Conservation (phyloP, 306 rosid species). For the Calophaca sinica region DNA sequence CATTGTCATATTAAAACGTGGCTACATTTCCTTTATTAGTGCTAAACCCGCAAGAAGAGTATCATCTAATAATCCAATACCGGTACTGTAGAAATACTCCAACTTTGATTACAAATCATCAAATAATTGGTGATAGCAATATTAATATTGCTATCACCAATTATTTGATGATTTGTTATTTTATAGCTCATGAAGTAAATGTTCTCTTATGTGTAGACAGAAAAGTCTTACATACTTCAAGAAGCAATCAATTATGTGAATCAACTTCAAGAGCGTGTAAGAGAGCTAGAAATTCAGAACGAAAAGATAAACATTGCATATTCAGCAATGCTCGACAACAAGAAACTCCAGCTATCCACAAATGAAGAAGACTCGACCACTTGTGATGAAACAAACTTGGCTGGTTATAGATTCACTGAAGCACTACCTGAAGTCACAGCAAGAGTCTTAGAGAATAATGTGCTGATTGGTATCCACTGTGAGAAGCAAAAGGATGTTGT, state of each 20-base stretch:
- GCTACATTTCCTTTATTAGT: too few relatives aligned
- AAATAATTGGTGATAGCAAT: too few relatives aligned
- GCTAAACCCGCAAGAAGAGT: too few relatives aligned
- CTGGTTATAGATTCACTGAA: background rate
- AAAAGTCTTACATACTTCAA: constrained; percentile 33
- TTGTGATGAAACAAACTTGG: constrained; percentile 1
- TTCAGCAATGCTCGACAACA: background rate
- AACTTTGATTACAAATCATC: too few relatives aligned
- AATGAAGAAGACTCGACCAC: background rate
- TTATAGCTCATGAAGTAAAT: background rate
- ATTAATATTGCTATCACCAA: too few relatives aligned
- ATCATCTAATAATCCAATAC: too few relatives aligned
- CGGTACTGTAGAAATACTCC: too few relatives aligned
- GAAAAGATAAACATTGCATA: constrained; percentile 4
- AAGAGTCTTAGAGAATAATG: constrained; percentile 22
- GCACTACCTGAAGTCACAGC: constrained; percentile 9
- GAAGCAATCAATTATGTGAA: constrained; percentile 30
- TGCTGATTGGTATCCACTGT: constrained; percentile 9
- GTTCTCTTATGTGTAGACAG: background rate
- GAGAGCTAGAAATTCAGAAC: constrained; percentile 24
- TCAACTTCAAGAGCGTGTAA: constrained; percentile 31
- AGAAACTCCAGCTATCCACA: background rate
- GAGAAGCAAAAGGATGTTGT: constrained; percentile 22
- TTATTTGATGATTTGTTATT: too few relatives aligned
- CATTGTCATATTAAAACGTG: too few relatives aligned